Conservation (phyloP, 2,329 filamentous ascomycete species). For the Epichloe gansuensis region DNA sequence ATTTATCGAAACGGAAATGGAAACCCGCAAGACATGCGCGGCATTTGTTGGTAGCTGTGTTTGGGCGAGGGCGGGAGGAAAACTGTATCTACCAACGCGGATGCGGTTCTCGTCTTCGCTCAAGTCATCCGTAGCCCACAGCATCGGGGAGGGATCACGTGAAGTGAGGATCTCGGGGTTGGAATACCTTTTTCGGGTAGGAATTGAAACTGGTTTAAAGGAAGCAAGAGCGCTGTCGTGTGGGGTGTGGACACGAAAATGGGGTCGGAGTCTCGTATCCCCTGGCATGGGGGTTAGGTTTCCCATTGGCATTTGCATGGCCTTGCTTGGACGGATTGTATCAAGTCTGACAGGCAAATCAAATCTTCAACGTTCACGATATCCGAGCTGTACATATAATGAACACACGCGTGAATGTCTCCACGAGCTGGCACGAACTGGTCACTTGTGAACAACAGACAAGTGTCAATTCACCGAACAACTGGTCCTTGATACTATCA, state of each 20-base stretch:
- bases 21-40: too few relatives aligned
- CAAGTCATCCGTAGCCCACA: too few relatives aligned
- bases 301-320: slow-evolving; percentile 38
- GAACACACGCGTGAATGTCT: background rate
- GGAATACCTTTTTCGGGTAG: background rate
- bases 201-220: background rate
- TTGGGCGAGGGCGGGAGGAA: background rate
- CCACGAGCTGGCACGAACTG: too few relatives aligned
- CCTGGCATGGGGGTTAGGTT: slow-evolving; percentile 26
- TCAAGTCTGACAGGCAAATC: slow-evolving; percentile 38
- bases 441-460: too few relatives aligned
- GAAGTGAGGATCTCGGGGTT: too few relatives aligned
- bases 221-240: slow-evolving; percentile 9
- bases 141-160: too few relatives aligned
- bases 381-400: slow-evolving; percentile 4
- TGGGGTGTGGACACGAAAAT: slow-evolving; percentile 17
- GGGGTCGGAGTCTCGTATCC: slow-evolving; percentile 26
- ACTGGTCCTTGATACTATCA: too few relatives aligned
- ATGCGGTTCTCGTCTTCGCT: too few relatives aligned
- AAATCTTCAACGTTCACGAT: slow-evolving; percentile 30
- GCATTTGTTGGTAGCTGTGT: too few relatives aligned
- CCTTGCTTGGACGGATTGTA: slow-evolving; percentile 35
- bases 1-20: too few relatives aligned
- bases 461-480: too few relatives aligned
- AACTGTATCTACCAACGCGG: too few relatives aligned